Evolutionary conservation across 106 monocot species (phyloP).

Genomic region (Dioscorea alata): DNA sequence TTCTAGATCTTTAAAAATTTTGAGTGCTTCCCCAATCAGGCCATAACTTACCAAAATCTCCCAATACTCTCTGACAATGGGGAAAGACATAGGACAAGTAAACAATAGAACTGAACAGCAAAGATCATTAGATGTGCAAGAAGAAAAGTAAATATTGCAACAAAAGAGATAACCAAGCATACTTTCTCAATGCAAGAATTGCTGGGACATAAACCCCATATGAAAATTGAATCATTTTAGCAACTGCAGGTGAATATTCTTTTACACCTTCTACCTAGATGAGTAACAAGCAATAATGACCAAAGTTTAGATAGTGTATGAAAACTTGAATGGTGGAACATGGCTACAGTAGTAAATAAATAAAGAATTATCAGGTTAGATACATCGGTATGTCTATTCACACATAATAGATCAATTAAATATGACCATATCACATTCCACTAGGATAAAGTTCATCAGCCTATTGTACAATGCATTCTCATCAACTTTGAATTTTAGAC

Average conservation of each 20-base stretch:
- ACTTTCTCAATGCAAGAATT: conserved; percentile 82
- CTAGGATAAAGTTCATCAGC: too few species aligned
- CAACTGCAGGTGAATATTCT: conserved; percentile 35
- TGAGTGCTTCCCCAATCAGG: conserved; percentile 77
- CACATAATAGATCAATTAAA: too few species aligned
- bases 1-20: conserved; percentile 93
- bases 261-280: conserved; percentile 44
- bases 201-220: conserved; percentile 73
- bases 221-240: conserved; percentile 42
- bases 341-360: too few species aligned
- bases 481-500: too few species aligned
- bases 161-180: conserved; percentile 7
- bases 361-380: too few species aligned
- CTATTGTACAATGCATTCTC: too few species aligned
- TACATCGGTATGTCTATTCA: too few species aligned
- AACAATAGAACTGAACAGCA: background rate
- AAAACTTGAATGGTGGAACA: background rate
- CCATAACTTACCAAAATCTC: conserved; percentile 71
- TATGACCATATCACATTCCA: too few species aligned
- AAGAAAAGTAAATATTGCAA: background rate
- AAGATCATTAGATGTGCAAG: background rate
- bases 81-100: background rate
- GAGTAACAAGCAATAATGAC: background rate
- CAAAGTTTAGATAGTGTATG: background rate
- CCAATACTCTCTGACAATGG: conserved; percentile 69